Evolutionary conservation across 331 rosid genomes (phyloP).

Genomic region (Quercus phellos): DNA sequence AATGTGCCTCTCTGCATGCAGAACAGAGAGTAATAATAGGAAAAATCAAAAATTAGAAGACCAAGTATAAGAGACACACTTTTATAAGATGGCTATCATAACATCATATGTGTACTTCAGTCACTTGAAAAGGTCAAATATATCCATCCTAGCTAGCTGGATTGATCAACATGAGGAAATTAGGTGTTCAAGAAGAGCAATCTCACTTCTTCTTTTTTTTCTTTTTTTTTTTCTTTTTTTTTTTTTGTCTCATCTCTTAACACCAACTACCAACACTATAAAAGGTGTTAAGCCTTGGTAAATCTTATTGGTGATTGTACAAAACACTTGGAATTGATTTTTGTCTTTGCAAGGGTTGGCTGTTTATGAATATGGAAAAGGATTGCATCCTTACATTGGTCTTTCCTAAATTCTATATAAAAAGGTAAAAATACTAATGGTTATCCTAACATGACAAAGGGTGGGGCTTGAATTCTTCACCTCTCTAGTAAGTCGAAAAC

Average conservation of each 20-base stretch:
- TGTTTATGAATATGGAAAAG: too few relatives aligned
- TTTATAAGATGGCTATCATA: constrained; percentile 31
- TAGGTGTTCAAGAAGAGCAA: background rate
- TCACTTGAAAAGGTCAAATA: constrained; percentile 19
- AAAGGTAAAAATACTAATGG: too few relatives aligned
- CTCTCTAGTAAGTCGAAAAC: too few relatives aligned
- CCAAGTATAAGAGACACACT: constrained; percentile 27
- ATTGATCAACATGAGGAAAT: constrained; percentile 7
- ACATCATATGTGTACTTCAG: constrained; percentile 23
- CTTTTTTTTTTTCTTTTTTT: background rate
- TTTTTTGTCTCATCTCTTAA: background rate
- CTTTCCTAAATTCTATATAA: too few relatives aligned
- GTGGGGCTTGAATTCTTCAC: too few relatives aligned
- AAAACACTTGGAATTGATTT: background rate
- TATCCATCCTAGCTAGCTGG: constrained; percentile 5
- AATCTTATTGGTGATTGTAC: background rate
- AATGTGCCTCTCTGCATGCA: constrained; percentile 26
- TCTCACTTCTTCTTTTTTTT: background rate
- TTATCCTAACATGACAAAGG: too few relatives aligned
- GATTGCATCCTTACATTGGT: too few relatives aligned
- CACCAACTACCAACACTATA: constrained; percentile 2
- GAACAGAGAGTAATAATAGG: constrained; percentile 17
- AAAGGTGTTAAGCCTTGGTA: constrained; percentile 19
- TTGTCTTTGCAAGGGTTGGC: background rate
- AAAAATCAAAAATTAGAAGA: constrained; percentile 12